Percentiles rank a stretch among this genome's conserved stretches.
Conservation (phyloP, 2,329 filamentous ascomycete genomes). For the Dactylellina parvicollis region DNA sequence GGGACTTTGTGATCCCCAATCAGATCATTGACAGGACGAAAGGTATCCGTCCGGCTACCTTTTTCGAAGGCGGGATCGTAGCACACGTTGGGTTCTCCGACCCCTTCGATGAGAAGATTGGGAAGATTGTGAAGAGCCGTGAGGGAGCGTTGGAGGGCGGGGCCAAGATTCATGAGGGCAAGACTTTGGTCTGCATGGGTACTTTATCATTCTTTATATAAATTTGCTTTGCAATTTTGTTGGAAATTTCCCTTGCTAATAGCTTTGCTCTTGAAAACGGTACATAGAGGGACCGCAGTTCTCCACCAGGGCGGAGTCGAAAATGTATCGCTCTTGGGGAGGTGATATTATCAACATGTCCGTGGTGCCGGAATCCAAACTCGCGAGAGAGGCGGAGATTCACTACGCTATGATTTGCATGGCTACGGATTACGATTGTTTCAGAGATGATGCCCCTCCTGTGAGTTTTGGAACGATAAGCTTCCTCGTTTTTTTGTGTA, state of each 20-base stretch:
- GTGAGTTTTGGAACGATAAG: slow-evolving; percentile 4
- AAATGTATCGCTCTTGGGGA: slow-evolving; percentile 94
- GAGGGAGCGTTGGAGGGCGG: slow-evolving; percentile 79
- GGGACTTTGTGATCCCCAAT: slow-evolving; percentile 96
- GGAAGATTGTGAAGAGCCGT: slow-evolving; percentile 80
- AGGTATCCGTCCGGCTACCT: slow-evolving; percentile 94
- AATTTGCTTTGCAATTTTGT: not conserved
- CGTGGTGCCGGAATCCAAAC: slow-evolving; percentile 90
- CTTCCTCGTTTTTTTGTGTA: slow-evolving; percentile 59
- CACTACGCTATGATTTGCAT: slow-evolving; percentile 99
- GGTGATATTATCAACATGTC: slow-evolving; percentile 99
- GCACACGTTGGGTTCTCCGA: slow-evolving; percentile 96
- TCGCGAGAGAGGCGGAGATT: slow-evolving; percentile 94
- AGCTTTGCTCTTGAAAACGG: not conserved
- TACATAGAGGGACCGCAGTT: slow-evolving; percentile 91
- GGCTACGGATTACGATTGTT: slow-evolving; percentile 99
- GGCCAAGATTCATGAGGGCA: slow-evolving; percentile 82
- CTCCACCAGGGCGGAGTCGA: slow-evolving; percentile 91
- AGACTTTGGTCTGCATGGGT: slow-evolving; percentile 92
- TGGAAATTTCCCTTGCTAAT: not conserved
- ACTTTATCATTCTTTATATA: slow-evolving; percentile 59
- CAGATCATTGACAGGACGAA: slow-evolving; percentile 93
- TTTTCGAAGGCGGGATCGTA: slow-evolving; percentile 91
- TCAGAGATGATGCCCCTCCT: slow-evolving; percentile 64
- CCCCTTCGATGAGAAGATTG: slow-evolving; percentile 96